These are phyloP conservation scores for Serendipita sp. DNA, from an alignment of 768 basidiomycete species.

Conservation along the genomic window DNA sequence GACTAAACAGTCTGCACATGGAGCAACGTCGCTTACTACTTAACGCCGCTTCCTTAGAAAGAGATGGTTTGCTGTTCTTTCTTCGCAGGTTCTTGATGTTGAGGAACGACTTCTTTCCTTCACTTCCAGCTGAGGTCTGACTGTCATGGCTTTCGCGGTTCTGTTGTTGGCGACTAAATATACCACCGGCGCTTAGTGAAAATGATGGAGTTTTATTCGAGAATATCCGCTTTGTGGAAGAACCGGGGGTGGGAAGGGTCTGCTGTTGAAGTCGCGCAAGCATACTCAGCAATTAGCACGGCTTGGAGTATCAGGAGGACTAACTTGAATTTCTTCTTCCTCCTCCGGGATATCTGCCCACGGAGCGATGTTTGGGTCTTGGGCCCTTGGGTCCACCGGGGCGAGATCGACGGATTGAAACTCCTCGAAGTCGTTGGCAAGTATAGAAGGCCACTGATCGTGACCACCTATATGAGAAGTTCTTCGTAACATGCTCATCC, in stretches of 20 bases:
- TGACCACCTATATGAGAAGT: background rate
- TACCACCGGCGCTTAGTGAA: background rate
- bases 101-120: conserved; percentile 2
- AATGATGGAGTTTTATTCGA: background rate
- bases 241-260: background rate
- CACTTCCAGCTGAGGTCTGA: background rate
- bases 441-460: background rate
- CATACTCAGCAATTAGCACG: background rate
- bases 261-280: background rate
- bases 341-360: background rate
- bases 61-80: conserved; percentile 2
- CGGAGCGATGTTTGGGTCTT: conserved; percentile 1
- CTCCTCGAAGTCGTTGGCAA: background rate
- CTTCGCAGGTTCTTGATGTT: background rate
- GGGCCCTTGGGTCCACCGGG: background rate
- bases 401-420: background rate
- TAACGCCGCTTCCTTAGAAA: background rate
- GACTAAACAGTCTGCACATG: background rate
- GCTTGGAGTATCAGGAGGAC: background rate
- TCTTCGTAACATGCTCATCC: background rate
- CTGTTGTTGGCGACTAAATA: background rate
- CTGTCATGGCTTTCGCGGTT: background rate
- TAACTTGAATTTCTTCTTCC: background rate
- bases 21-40: background rate
- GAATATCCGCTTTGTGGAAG: background rate